A percentile compares a stretch with the other conserved stretches of the same genome.
Conservation (phyloP, 495 filamentous ascomycete species). For the Lophiostoma macrostomum region DNA sequence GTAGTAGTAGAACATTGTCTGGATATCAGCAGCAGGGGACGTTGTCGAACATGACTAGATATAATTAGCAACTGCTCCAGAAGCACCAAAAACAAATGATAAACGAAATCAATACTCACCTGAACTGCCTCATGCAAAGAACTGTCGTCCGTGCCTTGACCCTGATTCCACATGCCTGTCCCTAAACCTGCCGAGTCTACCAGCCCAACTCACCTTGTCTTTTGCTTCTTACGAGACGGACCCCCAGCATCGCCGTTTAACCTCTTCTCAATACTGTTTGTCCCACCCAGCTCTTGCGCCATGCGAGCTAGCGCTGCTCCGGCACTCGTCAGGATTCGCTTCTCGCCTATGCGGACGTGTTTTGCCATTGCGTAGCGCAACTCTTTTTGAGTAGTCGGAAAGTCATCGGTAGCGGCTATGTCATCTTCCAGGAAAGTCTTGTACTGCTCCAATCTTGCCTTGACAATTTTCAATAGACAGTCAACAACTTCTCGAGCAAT, state of each 20-base stretch:
- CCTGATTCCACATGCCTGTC: too few species aligned
- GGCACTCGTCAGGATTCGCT: constrained; percentile 59
- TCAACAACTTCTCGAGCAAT: constrained; percentile 45
- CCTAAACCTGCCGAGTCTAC: too few species aligned
- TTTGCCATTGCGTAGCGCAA: constrained; percentile 63
- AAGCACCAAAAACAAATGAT: neutral
- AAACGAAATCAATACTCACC: neutral
- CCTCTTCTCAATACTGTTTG: constrained; percentile 10
- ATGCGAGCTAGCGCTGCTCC: constrained; percentile 10
- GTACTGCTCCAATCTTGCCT: constrained; percentile 52
- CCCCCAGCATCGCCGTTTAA: neutral
- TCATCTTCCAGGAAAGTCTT: constrained; percentile 63
- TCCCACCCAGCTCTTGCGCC: neutral
- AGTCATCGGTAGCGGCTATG: constrained; percentile 23
- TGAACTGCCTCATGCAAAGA: neutral
- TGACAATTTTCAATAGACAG: constrained; percentile 39
- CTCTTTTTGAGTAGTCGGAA: neutral
- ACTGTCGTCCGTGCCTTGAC: too few species aligned
- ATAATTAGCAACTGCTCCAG: constrained; percentile 7
- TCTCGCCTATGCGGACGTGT: constrained; percentile 77
- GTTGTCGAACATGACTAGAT: too few species aligned
- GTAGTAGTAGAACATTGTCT: too few species aligned
- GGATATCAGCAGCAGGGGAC: too few species aligned
- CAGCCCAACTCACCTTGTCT: neutral
- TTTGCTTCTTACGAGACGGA: constrained; percentile 10